Base-by-base conservation (phyloP, 257 asterid genomes). In the Jaltomata sinuosa region DNA sequence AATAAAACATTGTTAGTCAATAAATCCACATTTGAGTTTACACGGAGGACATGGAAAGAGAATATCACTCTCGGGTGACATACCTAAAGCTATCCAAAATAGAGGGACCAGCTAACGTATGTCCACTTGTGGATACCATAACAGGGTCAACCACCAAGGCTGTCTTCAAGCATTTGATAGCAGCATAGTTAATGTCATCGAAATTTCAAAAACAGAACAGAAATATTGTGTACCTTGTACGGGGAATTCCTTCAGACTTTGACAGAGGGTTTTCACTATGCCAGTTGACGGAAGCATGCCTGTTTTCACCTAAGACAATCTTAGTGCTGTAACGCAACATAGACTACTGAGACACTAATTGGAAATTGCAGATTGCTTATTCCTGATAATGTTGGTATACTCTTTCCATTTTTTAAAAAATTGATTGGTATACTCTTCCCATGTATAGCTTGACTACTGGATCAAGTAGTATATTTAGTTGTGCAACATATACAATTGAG, bases 111-210 rank as follows among this genome's bases (percentile, higher is more conserved):
- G 95, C 95, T 86, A 96, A 88, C 84, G 89, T 86, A 85, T 96
- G 94, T 69, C 99, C 99, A 83, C 98, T 94, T 31, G 99, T 96
- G 86, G 99, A 93, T 54, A 96, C 95, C 98, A 96, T 92, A 81
- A 96, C 99, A 86, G 99, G 99, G 91, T 96, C 99, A 86, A 94
- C 99, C 89, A 96, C 98, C 90, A 96, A 84, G 89, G 97, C 99
- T 96, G 92, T 88, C 93, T 91, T 90, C 86, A 89, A 11, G 84
- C 90, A 88, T 87, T 69, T 47, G 62, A 78, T 45, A 59, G 42
- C 38, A 76, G 40, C 61, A 49, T 76, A 76, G 81, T 76, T 27
- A 76, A 27, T 27, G 27, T 76, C 18, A 16, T 76, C 2, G 3
- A 16, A 25, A 76, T 27, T 76, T 27, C 25, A 76, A 76, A 76